Evolutionary conservation across 805 yeast species (phyloP), one percentile per base, ranked within the genome.

Genomic region (Zygosaccharomyces rouxii): DNA sequence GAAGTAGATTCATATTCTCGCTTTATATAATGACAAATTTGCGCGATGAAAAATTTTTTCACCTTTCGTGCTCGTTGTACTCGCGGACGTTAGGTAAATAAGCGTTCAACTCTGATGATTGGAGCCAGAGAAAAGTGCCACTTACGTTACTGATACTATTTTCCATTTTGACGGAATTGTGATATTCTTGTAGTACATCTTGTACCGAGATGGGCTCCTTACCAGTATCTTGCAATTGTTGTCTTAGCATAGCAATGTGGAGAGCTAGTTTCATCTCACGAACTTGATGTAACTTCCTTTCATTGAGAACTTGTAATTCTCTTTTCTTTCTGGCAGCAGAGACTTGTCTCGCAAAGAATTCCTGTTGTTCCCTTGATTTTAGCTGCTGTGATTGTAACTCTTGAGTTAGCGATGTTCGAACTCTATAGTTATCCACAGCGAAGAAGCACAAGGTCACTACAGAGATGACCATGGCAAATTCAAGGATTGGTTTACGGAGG

Each of bases 181-280:
- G 86, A 57, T 79, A 84, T 51, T 78, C 82, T 6, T 63, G 69
- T 6, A 78, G 55, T 1, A 80, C 86, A 19, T 70, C 68, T 1
- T 80, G 80, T 13, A 83, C 74, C 7, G 71, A 71, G 7, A 74
- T 75, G 13, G 89, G 89, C n/a, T 76, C 77, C 9, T 74, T 48
- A 0, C 85, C 86, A 3, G 63, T 57, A n/a, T 81, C 84, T 2
- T 65, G 55, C 47, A 84, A 66, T 58, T 84, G 89, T 56, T 80
- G 73, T 44, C 86, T 69, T 29, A 84, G 66, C 64, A 84, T 62
- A 2, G 86, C 88, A 35, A 84, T 74, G 58, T 84, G 92, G 60
- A 83, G 67, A 4, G 77, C 73, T 84, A 83, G 78, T 64, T 79
- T 81, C 70, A 71, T 75, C 59, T 71, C 83, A 51, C 72, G 70